These are phyloP conservation scores for Salmacisia buchloeana DNA, from an alignment of 1,284 basidiomycete species.

Conservation along the genomic window DNA sequence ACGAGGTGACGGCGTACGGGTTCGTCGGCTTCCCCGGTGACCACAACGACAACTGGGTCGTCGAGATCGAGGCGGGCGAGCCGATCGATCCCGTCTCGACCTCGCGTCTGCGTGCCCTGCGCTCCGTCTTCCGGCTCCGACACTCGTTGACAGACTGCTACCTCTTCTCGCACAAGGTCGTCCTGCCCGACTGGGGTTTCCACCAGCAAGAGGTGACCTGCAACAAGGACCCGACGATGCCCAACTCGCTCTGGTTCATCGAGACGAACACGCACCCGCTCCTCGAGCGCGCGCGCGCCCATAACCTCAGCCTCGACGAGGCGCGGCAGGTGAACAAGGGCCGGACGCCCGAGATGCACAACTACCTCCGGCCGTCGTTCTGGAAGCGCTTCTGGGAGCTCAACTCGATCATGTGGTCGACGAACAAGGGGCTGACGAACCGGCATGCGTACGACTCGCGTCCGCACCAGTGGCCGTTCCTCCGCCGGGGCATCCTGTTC, in stretches of 20 bases:
- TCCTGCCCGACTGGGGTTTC: constrained; percentile 93
- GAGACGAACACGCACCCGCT: constrained; percentile 74
- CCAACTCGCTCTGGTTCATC: constrained; percentile 89
- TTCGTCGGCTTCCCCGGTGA: constrained; percentile 78
- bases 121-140: constrained; percentile 75
- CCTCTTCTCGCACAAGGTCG: constrained; percentile 94
- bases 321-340: constrained; percentile 11
- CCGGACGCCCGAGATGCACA: constrained; percentile 18
- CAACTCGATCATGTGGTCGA: constrained; percentile 95
- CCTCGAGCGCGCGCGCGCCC: constrained; percentile 12
- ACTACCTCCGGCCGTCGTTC: constrained; percentile 86
- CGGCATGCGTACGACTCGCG: constrained; percentile 91
- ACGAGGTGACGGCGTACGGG: constrained; percentile 94
- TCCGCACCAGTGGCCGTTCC: constrained; percentile 78
- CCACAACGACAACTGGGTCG: constrained; percentile 88
- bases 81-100: constrained; percentile 53
- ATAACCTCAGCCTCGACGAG: constrained; percentile 12
- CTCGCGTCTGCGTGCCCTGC: constrained; percentile 66
- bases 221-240: constrained; percentile 86
- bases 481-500: constrained; percentile 85
- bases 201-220: constrained; percentile 97
- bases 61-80: constrained; percentile 75
- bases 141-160: constrained; percentile 89
- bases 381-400: constrained; percentile 84
- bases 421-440: constrained; percentile 90